Conservation (phyloP, 306 rosid species). For the Vigna mungo region DNA sequence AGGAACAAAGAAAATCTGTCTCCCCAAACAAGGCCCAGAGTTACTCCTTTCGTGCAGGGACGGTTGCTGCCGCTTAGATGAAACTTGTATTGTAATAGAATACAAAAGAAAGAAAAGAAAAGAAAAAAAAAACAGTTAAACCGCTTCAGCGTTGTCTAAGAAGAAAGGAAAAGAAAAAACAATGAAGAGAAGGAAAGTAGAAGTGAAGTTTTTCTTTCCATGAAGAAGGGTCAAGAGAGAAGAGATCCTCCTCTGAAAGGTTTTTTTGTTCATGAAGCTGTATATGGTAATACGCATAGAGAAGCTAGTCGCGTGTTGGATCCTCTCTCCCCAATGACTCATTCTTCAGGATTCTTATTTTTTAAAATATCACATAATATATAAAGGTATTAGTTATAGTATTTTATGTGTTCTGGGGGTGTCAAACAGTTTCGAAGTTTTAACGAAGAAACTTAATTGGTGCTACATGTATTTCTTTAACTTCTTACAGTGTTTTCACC, state of each 20-base stretch:
- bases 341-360: conserved; percentile 8
- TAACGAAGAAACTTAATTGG: conserved; percentile 41
- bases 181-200: background rate
- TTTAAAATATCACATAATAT: background rate
- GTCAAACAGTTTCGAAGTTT: conserved; percentile 33
- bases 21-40: conserved; percentile 64
- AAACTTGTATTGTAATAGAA: background rate
- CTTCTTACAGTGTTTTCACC: background rate
- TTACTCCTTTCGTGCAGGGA: conserved; percentile 66
- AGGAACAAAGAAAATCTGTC: conserved; percentile 69
- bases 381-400: background rate
- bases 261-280: conserved; percentile 46
- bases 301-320: conserved; percentile 41
- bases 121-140: background rate
- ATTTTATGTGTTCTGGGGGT: conserved; percentile 5
- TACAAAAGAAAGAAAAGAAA: background rate
- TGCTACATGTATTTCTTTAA: background rate
- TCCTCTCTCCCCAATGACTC: conserved; percentile 59
- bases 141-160: background rate
- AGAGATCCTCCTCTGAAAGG: conserved; percentile 32
- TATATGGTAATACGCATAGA: conserved; percentile 44
- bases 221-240: conserved; percentile 51
- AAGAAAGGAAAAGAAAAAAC: background rate
- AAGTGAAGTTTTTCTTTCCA: conserved; percentile 36
- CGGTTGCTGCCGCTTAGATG: conserved; percentile 81